Evolutionary conservation across 306 rosid genomes (phyloP).

Genomic region (Betula pendula): DNA sequence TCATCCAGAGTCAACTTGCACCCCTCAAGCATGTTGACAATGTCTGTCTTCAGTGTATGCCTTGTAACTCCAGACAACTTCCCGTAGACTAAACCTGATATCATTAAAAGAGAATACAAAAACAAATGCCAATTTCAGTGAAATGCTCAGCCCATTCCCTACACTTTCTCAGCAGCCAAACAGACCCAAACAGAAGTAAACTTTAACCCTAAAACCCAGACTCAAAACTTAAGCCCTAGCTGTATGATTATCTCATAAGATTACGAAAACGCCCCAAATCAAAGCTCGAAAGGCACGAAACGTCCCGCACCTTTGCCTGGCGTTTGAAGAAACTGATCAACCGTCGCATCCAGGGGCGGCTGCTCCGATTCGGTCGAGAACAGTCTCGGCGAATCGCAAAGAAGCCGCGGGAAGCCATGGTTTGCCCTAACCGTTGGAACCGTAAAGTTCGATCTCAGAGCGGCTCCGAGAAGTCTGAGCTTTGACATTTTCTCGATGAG

Average conservation of each 20-base stretch:
- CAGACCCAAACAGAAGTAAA: not conserved
- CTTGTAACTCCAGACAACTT: slow-evolving; percentile 42
- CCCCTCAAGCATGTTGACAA: slow-evolving; percentile 62
- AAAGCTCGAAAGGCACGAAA: not conserved
- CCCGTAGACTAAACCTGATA: slow-evolving; percentile 53
- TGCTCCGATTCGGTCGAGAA: slow-evolving; percentile 63
- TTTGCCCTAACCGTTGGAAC: slow-evolving; percentile 21
- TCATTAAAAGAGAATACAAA: not conserved
- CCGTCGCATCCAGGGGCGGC: slow-evolving; percentile 35
- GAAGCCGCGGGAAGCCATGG: slow-evolving; percentile 30
- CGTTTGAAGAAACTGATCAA: slow-evolving; percentile 31
- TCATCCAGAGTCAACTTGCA: slow-evolving; percentile 67
- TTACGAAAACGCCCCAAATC: not conserved
- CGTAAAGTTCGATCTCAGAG: slow-evolving; percentile 42
- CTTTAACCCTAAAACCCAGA: slow-evolving; percentile 4
- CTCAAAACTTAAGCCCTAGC: not conserved
- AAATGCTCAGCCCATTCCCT: not conserved
- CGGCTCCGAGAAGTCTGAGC: slow-evolving; percentile 51
- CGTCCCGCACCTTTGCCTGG: slow-evolving; percentile 36
- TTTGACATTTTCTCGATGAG: slow-evolving; percentile 32
- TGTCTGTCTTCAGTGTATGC: slow-evolving; percentile 67
- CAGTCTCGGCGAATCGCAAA: slow-evolving; percentile 29
- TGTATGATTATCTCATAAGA: not conserved
- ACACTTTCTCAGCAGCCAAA: slow-evolving; percentile 4
- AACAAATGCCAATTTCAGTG: slow-evolving; percentile 1